phyloP scores from a whole-genome alignment of 495 filamentous ascomycete genomes.

The Venustampulla echinocandica region DNA sequence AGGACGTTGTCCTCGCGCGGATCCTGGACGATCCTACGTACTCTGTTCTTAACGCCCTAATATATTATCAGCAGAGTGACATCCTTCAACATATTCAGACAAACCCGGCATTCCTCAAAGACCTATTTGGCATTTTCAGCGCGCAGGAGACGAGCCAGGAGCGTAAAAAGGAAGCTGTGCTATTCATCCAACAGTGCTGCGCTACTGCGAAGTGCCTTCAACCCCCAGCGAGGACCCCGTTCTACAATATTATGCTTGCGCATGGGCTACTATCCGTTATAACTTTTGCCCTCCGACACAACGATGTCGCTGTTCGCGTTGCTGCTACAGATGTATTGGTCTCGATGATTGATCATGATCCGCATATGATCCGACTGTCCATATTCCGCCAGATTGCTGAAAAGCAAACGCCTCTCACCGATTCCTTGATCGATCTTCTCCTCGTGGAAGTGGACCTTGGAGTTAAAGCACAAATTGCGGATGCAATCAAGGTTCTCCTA shows the following conservation, averaged over 20 bases:
- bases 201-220: conserved; percentile 92
- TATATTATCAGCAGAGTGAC: conserved; percentile 98
- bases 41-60: conserved; percentile 92
- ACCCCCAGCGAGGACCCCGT: conserved; percentile 61
- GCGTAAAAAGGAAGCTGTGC: conserved; percentile 86
- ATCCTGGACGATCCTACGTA: conserved; percentile 98
- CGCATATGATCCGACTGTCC: conserved; percentile 82
- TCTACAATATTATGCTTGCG: conserved; percentile 84
- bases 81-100: conserved; percentile 87
- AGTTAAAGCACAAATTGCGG: conserved; percentile 91
- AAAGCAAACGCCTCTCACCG: conserved; percentile 77
- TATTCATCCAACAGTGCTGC: conserved; percentile 95
- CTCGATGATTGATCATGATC: conserved; percentile 91
- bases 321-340: conserved; percentile 92
- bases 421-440: conserved; percentile 87
- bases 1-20: conserved; percentile 91
- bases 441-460: conserved; percentile 87
- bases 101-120: conserved; percentile 67
- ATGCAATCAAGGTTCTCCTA: conserved; percentile 88
- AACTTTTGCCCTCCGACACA: conserved; percentile 78
- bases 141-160: conserved; percentile 50
- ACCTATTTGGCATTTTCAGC: conserved; percentile 85
- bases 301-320: conserved; percentile 75
- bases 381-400: conserved; percentile 88
- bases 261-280: conserved; percentile 86